Percentiles rank a stretch among this genome's conserved stretches.
These are phyloP conservation scores for Nakazawaea siamensis DNA, from an alignment of 805 yeast genomes.

Conservation along the genomic window DNA sequence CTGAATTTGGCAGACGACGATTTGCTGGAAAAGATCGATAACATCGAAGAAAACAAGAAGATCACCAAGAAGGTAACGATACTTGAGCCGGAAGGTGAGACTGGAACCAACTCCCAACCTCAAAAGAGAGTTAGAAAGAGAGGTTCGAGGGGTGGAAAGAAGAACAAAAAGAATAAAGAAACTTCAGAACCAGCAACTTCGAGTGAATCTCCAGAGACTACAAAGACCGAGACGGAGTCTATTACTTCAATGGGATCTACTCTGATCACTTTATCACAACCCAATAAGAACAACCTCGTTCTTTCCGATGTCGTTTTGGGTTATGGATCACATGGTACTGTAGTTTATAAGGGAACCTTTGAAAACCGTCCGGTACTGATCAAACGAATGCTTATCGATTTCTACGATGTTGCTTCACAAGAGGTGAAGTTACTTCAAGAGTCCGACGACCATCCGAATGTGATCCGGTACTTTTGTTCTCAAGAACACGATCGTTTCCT, in stretches of 20 bases:
- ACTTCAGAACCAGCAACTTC: conserved; percentile 1
- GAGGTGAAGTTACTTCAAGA: conserved; percentile 85
- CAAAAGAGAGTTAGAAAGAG: conserved; percentile 57
- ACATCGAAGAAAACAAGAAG: conserved; percentile 11
- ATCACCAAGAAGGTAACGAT: conserved; percentile 19
- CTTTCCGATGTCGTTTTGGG: conserved; percentile 78
- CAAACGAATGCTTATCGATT: conserved; percentile 86
- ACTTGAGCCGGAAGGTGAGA: conserved; percentile 17
- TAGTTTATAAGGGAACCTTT: conserved; percentile 83
- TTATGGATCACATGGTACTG: conserved; percentile 95
- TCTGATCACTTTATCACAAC: background rate
- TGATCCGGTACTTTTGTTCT: conserved; percentile 88
- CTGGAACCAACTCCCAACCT: conserved; percentile 10
- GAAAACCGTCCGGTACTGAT: conserved; percentile 95
- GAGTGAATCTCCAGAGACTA: conserved; percentile 10
- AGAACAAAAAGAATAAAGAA: conserved; percentile 32
- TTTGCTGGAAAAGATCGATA: conserved; percentile 10
- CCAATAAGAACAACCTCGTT: conserved; percentile 39
- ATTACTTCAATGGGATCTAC: conserved; percentile 4
- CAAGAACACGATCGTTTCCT: conserved; percentile 81
- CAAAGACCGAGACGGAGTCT: background rate
- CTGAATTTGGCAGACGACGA: conserved; percentile 10
- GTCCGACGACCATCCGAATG: conserved; percentile 95
- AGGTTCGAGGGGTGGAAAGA: conserved; percentile 80
- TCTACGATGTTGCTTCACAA: conserved; percentile 88